Evolutionary conservation across 176 grass and related monocot genomes (phyloP).

Genomic region (Oryza punctata): DNA sequence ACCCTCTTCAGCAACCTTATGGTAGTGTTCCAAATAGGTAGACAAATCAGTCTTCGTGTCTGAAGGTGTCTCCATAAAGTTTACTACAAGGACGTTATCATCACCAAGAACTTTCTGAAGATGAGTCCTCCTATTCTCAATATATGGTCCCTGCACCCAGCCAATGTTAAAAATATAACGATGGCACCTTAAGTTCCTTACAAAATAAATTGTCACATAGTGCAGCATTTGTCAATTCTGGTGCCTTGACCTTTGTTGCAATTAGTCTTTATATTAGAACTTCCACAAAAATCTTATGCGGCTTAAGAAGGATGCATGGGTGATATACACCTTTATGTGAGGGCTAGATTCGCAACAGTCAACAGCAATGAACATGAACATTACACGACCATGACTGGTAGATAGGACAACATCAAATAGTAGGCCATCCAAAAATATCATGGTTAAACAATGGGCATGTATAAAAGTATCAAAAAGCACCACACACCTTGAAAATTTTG

Average conservation of each 20-base stretch:
- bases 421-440: neutral
- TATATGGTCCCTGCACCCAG: conserved; percentile 60
- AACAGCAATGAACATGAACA: too few species aligned
- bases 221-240: neutral
- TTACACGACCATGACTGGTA: neutral
- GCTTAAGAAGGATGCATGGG: neutral
- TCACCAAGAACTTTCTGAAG: conserved; percentile 70
- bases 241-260: too few species aligned
- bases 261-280: neutral
- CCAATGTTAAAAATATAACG: conserved; percentile 17
- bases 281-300: neutral
- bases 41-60: neutral
- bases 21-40: conserved; percentile 35
- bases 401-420: neutral
- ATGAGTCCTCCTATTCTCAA: conserved; percentile 68
- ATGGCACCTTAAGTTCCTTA: neutral
- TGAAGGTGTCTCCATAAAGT: conserved; percentile 52
- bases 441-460: neutral
- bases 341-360: too few species aligned
- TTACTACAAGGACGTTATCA: conserved; percentile 77
- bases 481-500: conserved; percentile 60
- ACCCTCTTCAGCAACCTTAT: conserved; percentile 50
- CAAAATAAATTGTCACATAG: neutral
- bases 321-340: neutral
- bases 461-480: neutral